Evolutionary conservation across 176 grass and related monocot genomes (phyloP).

Genomic region (Neostapfia colusana): DNA sequence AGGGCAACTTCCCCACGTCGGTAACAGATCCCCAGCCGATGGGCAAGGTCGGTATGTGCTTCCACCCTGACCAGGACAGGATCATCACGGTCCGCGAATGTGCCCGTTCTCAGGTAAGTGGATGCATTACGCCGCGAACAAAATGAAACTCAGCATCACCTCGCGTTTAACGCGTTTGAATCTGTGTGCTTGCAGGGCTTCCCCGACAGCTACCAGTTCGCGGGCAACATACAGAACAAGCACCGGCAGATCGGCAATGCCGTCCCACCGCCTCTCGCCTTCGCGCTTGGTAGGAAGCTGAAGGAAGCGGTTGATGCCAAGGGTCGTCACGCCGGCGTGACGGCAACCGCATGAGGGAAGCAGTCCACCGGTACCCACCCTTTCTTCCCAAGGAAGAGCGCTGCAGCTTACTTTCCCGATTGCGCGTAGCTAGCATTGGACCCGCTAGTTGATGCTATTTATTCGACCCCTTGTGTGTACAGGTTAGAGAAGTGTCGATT

Average conservation of each 20-base stretch:
- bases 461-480: constrained; percentile 21
- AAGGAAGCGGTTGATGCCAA: constrained; percentile 65
- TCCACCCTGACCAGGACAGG: constrained; percentile 89
- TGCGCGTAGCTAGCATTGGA: constrained; percentile 18
- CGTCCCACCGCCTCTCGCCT: constrained; percentile 89
- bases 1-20: constrained; percentile 97
- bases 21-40: constrained; percentile 95
- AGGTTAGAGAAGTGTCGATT: constrained; percentile 37
- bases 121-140: neutral
- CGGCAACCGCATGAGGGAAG: neutral
- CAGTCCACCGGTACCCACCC: neutral
- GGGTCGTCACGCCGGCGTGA: neutral
- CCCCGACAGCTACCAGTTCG: constrained; percentile 80
- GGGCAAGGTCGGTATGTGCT: constrained; percentile 98
- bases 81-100: constrained; percentile 90
- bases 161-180: neutral
- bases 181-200: constrained; percentile 62
- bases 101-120: constrained; percentile 74
- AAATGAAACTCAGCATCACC: neutral
- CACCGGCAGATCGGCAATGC: constrained; percentile 96
- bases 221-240: constrained; percentile 86
- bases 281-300: constrained; percentile 79
- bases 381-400: constrained; percentile 3
- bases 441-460: neutral
- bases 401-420: neutral